Percentiles rank a stretch among this genome's conserved stretches.
Conservation (phyloP, 352 stramenopile species). For the Pythium graminicola region DNA sequence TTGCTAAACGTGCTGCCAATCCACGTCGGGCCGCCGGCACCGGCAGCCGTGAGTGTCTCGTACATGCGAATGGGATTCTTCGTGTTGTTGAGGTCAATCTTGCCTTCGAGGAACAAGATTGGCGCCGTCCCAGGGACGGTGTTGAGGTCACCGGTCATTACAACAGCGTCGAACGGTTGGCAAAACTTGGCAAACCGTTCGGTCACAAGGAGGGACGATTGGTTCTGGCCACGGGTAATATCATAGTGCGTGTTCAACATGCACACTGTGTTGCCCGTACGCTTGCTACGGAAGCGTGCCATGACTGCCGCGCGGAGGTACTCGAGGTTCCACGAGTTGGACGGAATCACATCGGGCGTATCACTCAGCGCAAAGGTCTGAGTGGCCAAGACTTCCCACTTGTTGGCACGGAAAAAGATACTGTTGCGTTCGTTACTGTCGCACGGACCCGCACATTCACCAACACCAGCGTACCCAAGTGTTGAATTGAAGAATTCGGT, state of each 20-base stretch:
- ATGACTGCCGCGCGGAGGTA: slow-evolving; percentile 71
- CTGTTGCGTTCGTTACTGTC: slow-evolving; percentile 50
- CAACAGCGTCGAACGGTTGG: slow-evolving; percentile 34
- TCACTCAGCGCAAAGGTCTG: slow-evolving; percentile 64
- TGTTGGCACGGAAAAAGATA: slow-evolving; percentile 54
- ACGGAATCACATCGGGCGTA: slow-evolving; percentile 41
- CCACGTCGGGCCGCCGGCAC: slow-evolving; percentile 42
- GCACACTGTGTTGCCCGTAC: slow-evolving; percentile 54
- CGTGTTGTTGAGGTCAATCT: slow-evolving; percentile 20
- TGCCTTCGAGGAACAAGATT: slow-evolving; percentile 37
- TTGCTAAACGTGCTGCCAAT: slow-evolving; percentile 50
- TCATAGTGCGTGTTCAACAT: slow-evolving; percentile 82
- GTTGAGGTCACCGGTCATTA: slow-evolving; percentile 75
- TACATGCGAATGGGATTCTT: slow-evolving; percentile 49
- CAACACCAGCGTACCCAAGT: slow-evolving; percentile 30
- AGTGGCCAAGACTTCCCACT: slow-evolving; percentile 47
- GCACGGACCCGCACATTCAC: slow-evolving; percentile 55
- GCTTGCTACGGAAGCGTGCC: slow-evolving; percentile 65
- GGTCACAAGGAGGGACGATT: slow-evolving; percentile 61
- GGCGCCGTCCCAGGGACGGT: slow-evolving; percentile 24
- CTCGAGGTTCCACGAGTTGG: slow-evolving; percentile 50
- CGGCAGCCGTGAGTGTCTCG: slow-evolving; percentile 44
- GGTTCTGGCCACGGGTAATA: slow-evolving; percentile 58
- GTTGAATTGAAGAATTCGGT: slow-evolving; percentile 45
- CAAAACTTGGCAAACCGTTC: slow-evolving; percentile 44